Base-by-base conservation (phyloP, 495 filamentous ascomycete species). In the Aspergillus haitiensis region DNA sequence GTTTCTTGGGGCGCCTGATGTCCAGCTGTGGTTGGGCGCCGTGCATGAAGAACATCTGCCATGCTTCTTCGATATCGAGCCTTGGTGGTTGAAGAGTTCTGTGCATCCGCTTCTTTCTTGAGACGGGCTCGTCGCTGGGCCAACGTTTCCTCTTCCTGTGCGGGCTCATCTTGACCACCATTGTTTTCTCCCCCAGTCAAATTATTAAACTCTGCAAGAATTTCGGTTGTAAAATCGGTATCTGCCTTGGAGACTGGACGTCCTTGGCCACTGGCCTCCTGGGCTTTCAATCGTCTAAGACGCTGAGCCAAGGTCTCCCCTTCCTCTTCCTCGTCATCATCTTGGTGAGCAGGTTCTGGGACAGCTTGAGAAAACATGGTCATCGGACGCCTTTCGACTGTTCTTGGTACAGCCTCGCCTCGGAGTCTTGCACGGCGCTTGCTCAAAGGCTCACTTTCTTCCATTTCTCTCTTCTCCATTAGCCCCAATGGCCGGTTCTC, bases 371-470 rank as follows among this genome's bases (percentile, higher is more conserved):
- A 61, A 49, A 78, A 71, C 66, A 78, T 70, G 8, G 73, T 75
- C 52, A 61, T 72, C 8, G 75, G 70, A 6, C 75, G 72, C 49
- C 74, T 71, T 9, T 73, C 66, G 1, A 70, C 67, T 48, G 64
- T 72, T 32, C 57, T 52, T 40, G 63, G 63, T 50, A 60, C 39
- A 39, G 69, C 64, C 39, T 79, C 77, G 52, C 89, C 92, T 55
- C 85, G 82, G 13, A 98, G 79, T 61, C 94, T 79, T 33, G 89
- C 89, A 37, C 92, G 84, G 8, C 94, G 87, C 15, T 78, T 78
- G 63, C 90, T 92, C 44, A 98, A 75, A 6, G 94, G 92, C 65
- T 98, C 94, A 50, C 88, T 91, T 63, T 98, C 94, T 71, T 98
- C 94, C 61, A 93, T 73, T 54, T 96, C 85, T 8, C 88, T 84